Base-by-base conservation (phyloP, 192 early-diverging fungal genomes). In the Coemansia sp. region DNA sequence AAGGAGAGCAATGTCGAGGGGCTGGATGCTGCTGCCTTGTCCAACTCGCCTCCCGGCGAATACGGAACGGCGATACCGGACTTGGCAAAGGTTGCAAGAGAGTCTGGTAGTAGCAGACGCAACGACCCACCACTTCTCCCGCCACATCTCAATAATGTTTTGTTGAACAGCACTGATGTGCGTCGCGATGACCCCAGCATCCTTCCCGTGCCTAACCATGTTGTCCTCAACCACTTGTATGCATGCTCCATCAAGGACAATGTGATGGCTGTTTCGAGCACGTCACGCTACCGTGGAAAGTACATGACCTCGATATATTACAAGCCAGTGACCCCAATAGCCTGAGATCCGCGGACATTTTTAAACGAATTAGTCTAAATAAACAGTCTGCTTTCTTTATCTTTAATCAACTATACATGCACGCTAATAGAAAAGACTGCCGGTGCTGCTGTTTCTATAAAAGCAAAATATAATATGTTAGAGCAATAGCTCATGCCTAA, bases 201-300 rank as follows among this genome's bases (percentile, higher is more conserved):
- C 6, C 73, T 99, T 15, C 93, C 93, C 0, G 90, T 93, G 23
- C 96, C 96, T 8, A 93, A 93, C 63, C 92, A 95, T 68, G 96
- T 97, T 13, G 91, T 90, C 25, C 73, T 99, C 61, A 97, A 97
- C 71, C 96, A 99, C 72, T 77, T 99, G 45, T 97, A 97, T 72
- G 95, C 96, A 7, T 96, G 93, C 69, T 93, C 91, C 12, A 97
- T 99, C 58, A 87, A 92, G 62, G 93, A 97, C 62, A 92, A 94
- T 16, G 95, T 99, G 18, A 93, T 99, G 92, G 95, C 95, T 15
- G 83, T 99, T 42, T 90, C 90, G 29, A 87, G 86, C 28, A 97
- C 97, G 12, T 87, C 92, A 33, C 86, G 96, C 59, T 99, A 99
- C 72, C 84, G 93, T 56, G 93, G 92, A 64, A 99, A 99, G 91